Evolutionary conservation across 2,329 filamentous ascomycete genomes (phyloP).

Genomic region (Microascus cirrosus): DNA sequence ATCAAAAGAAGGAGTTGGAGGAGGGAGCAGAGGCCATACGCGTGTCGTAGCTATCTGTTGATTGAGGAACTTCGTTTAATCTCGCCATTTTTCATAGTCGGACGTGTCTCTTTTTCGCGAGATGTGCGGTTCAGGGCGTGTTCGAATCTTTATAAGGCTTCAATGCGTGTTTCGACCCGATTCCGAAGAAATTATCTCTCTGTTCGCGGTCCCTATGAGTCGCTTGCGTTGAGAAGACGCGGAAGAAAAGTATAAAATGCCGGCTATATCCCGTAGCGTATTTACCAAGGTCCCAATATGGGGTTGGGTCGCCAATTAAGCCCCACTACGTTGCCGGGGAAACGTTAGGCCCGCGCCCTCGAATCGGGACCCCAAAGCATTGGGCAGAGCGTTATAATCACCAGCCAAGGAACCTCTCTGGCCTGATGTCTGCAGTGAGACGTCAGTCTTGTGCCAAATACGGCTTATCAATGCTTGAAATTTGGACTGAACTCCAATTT

Average conservation of each 20-base stretch:
- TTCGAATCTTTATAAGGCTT: not conserved
- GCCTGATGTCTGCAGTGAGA: no score
- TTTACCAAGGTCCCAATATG: not conserved
- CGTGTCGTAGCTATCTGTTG: conserved; percentile 60
- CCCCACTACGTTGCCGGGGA: not conserved
- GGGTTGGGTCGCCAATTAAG: not conserved
- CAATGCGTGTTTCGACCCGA: not conserved
- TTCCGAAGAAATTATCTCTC: not conserved
- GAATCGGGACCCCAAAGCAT: not conserved
- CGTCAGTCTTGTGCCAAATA: no score
- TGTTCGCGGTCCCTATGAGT: not conserved
- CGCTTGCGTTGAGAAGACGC: not conserved
- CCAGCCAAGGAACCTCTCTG: no score
- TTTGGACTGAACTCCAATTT: no score
- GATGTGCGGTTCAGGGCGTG: not conserved
- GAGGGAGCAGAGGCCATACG: conserved; percentile 29
- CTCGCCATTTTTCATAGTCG: conserved; percentile 55
- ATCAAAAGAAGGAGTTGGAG: not conserved
- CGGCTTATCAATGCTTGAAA: no score
- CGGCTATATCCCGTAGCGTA: not conserved
- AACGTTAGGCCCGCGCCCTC: not conserved
- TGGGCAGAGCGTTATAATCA: not conserved
- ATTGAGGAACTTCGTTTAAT: conserved; percentile 62
- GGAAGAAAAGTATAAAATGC: not conserved
- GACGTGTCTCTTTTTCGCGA: not conserved